Conservation (phyloP, 768 basidiomycete species). For the Albatrellus ellisii region DNA sequence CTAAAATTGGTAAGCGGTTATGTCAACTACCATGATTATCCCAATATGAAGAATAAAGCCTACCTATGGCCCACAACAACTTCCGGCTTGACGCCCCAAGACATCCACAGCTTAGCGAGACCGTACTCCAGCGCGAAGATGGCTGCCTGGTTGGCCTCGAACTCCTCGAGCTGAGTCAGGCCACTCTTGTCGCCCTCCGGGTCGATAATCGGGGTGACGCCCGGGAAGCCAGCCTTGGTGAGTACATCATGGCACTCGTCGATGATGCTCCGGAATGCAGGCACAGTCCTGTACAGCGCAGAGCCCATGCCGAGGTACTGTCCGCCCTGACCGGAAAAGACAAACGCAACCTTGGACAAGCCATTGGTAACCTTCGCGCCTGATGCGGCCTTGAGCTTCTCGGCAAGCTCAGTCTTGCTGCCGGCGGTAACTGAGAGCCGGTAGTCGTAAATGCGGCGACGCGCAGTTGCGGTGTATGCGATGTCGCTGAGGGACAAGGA, state of each 20-base stretch:
- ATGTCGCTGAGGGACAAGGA: conserved; percentile 30
- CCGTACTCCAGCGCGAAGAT: conserved; percentile 53
- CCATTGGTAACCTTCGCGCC: conserved; percentile 22
- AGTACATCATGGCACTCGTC: conserved; percentile 47
- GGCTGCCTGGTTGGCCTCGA: conserved; percentile 37
- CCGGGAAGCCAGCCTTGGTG: conserved; percentile 32
- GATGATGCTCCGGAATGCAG: conserved; percentile 36
- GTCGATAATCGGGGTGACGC: conserved; percentile 28
- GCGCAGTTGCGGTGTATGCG: conserved; percentile 56
- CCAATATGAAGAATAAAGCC: conserved; percentile 10
- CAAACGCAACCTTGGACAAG: conserved; percentile 35
- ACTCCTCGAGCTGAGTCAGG: conserved; percentile 21
- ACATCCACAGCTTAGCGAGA: conserved; percentile 48
- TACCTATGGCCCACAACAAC: conserved; percentile 66
- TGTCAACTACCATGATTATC: too few relatives aligned
- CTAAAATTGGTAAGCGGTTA: too few relatives aligned
- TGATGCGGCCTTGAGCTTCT: conserved; percentile 23
- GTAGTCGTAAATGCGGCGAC: conserved; percentile 40
- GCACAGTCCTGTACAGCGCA: conserved; percentile 35
- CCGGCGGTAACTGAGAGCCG: conserved; percentile 37
- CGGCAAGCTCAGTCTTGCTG: conserved; percentile 31
- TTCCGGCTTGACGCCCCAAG: conserved; percentile 51
- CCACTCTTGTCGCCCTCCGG: conserved; percentile 15
- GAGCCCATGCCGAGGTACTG: conserved; percentile 56
- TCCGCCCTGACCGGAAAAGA: conserved; percentile 65